phyloP scores from a whole-genome alignment of 106 monocot species.

The Allium fistulosum region DNA sequence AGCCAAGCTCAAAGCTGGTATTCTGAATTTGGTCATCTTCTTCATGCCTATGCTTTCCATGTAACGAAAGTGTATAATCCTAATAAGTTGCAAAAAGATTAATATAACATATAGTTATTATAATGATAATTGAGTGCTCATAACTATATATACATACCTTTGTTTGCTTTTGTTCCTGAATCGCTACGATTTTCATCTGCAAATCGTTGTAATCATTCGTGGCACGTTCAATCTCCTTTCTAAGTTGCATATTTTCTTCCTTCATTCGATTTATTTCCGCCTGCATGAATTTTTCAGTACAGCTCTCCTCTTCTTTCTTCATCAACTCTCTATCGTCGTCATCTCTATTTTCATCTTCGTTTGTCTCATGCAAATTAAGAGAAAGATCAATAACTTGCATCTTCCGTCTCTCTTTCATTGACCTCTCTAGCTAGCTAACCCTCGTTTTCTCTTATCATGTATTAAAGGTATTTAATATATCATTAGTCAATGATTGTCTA shows the following conservation, averaged over 20 bases:
- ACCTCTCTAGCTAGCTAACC: slow-evolving; percentile 10
- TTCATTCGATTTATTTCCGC: slow-evolving; percentile 47
- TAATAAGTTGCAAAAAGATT: slow-evolving; percentile 2
- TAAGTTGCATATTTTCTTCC: slow-evolving; percentile 59
- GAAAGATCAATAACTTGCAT: slow-evolving; percentile 50
- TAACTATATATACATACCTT: slow-evolving; percentile 3
- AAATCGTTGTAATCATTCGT: slow-evolving; percentile 63
- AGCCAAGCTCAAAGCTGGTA: slow-evolving; percentile 31
- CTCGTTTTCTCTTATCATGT: neutral
- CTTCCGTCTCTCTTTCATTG: slow-evolving; percentile 29
- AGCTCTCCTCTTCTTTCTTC: slow-evolving; percentile 11
- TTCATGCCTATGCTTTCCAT: slow-evolving; percentile 11
- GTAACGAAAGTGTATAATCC: slow-evolving; percentile 33
- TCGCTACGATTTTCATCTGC: slow-evolving; percentile 31
- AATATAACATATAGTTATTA: neutral
- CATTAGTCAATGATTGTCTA: slow-evolving; percentile 2
- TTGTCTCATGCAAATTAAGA: slow-evolving; percentile 22
- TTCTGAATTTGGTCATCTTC: slow-evolving; percentile 3
- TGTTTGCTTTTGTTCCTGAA: slow-evolving; percentile 19
- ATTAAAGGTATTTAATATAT: neutral
- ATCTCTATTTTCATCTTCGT: neutral
- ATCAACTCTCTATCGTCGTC: neutral
- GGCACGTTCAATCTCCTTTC: slow-evolving; percentile 26
- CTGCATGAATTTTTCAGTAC: slow-evolving; percentile 16
- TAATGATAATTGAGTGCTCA: neutral